These are phyloP conservation scores for Phyllosticta paracitricarpa DNA, from an alignment of 2,329 filamentous ascomycete genomes.

Conservation along the genomic window DNA sequence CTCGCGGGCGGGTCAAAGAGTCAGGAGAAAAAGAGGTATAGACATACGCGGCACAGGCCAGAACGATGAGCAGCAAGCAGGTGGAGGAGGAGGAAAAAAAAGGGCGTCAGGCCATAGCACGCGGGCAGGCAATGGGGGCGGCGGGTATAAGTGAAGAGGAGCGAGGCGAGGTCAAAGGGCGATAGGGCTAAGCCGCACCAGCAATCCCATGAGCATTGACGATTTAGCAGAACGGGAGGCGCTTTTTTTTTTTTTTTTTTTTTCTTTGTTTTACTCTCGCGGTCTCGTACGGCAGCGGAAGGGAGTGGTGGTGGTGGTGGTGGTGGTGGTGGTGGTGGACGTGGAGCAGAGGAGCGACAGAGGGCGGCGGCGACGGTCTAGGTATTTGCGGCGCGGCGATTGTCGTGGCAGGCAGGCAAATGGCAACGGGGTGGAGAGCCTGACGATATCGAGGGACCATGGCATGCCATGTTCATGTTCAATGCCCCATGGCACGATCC, in stretches of 20 bases:
- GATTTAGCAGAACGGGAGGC: background rate
- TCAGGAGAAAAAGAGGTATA: constrained; percentile 13
- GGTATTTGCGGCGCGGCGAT: constrained; percentile 17
- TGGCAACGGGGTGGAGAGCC: background rate
- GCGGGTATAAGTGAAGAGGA: constrained; percentile 11
- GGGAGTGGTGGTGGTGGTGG: background rate
- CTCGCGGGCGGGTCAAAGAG: constrained; percentile 13
- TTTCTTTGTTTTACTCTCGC: background rate
- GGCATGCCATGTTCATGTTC: background rate
- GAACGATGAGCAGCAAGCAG: background rate
- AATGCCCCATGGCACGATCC: constrained; percentile 7
- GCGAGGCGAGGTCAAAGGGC: constrained; percentile 10
- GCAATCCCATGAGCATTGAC: background rate
- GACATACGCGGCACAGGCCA: background rate
- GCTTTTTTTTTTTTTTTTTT: background rate
- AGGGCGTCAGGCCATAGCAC: constrained; percentile 8
- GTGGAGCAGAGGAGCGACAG: background rate
- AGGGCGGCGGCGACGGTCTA: background rate
- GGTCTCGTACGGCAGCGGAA: background rate
- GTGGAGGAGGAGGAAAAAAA: background rate
- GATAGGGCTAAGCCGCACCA: constrained; percentile 2
- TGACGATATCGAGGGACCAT: constrained; percentile 9
- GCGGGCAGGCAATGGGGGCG: constrained; percentile 13
- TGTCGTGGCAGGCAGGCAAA: constrained; percentile 15
- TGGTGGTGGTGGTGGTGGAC: background rate